Evolutionary conservation across 2,329 filamentous ascomycete species (phyloP), one percentile per base, ranked within the genome.

Genomic region (Penicillium digitatum): DNA sequence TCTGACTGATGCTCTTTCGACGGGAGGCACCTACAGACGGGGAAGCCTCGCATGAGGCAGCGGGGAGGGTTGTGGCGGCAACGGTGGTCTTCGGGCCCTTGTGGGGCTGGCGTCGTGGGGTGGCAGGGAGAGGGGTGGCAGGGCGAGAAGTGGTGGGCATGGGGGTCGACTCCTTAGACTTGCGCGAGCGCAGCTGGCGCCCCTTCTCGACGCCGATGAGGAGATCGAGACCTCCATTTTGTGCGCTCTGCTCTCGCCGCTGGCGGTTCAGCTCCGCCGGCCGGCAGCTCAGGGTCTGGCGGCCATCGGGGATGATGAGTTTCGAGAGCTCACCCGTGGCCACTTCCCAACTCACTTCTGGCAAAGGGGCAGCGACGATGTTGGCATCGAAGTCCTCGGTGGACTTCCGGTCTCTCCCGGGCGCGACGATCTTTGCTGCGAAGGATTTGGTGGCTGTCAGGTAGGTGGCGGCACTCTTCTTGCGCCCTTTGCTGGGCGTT

Each of bases 401-500:
- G 6, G 66, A 69, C 48, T 61, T 71, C 14, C 71, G 69, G 59
- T 88, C 77, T 58, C 84, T 87, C 9, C 85, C 77, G 1, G 87
- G 82, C 43, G 88, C 82, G 0, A 88, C 80, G 11, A 90, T 86
- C 72, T 90, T 95, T 24, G 90, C 90, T 1, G 86, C 85, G 39
- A 90, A 97, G 0, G 93, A 89, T 58, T 93, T 88, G 0, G 93
- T 97, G 0, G 92, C 90, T 1, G 91, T 90, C 2, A 85, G 90
- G 72, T 92, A 96, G 1, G 89, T 92, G 1, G 89, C 86, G 9
- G 77, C 69, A 29, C 80, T 71, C 22, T 82, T 81, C 14, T 80
- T 78, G 56, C 84, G 83, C 79, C 72, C 65, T 83, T 86, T 65
- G 76, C 72, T 12, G 78, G 74, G 48, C 78, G 78, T 12, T 18